Evolutionary conservation across 208 protist species (phyloP), one percentile per base, ranked within the genome.

Genomic region (Trypanosoma rangeli): DNA sequence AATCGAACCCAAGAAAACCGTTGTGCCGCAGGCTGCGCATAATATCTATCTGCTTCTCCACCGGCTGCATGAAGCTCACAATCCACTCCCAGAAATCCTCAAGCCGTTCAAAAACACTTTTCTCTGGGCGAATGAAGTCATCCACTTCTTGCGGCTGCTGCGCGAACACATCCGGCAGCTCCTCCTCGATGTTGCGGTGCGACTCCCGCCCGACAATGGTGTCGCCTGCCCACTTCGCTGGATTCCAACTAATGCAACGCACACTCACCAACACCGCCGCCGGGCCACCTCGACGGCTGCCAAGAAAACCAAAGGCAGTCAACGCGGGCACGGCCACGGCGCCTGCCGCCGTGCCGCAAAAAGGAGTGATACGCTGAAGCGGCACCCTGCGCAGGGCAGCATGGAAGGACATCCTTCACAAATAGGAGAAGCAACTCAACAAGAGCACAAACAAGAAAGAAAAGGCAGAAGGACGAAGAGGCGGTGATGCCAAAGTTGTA

Each of bases 41-140:
- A 15, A 89, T 78, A 63, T 93, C 85, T 60, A 93, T 62, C 76
- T 95, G 90, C 63, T 95, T 95, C 66, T 95, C 86, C 48, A 95
- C 83, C 24, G 90, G 90, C 64, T 89, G 83, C 64, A 95, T 67
- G 64, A 95, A 95, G 60, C 83, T 83, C 39, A 93, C 78, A 24
- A 82, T 82, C 84, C 86, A 95, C 70, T 95, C 90, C 87, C 90
- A 95, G 58, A 93, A 89, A 68, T 95, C 90, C 62, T 95, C 86
- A 48, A 95, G 48, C 9, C 78, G 76, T 71, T 95, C 90, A 76
- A 95, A 95, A 4, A 83, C 64, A 54, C 83, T 93, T 70, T 90
- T 87, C 42, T 95, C 86, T 22, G 90, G 90, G 0, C 85, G 83
- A 54, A 95, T 95, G 75, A 93, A 95, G 64, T 95, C 87, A 63